Evolutionary conservation across 306 rosid species (phyloP), one percentile per base, ranked within the genome.

Genomic region (Casuarina cunninghamiana): DNA sequence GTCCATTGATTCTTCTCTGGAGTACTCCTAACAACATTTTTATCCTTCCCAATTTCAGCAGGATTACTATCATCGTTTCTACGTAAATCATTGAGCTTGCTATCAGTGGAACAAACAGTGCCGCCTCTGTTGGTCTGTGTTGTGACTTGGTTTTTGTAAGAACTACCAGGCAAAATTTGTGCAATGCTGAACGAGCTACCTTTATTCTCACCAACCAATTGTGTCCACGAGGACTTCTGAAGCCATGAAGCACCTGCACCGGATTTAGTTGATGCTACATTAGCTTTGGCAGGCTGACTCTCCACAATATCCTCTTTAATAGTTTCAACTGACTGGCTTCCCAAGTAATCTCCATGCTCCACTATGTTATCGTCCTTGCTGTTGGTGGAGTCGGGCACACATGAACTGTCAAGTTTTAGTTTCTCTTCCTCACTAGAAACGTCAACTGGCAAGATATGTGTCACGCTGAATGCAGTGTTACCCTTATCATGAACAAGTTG

Each of bases 221-320:
- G 92, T 38, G 92, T 92, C 98, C 98, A 94, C 5, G 98, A 92
- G 57, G 83, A 81, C 66, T 87, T 89, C 78, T 78, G 89, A 83
- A 77, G 75, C 98, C 98, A 92, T 5, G 91, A 79, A 76, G 91
- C 60, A 49, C 97, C 98, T 81, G 91, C 87, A 38, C 94, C 89
- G 0, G 84, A 76, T 73, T 85, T 76, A 42, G 63, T 80, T 9
- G 86, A 81, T 16, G 77, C 76, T 19, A 11, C 75, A 69, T 57
- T 76, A 46, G 78, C 46, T 16, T 63, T 43, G 46, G 84, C 71
- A 53, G 87, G 86, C 81, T 77, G 83, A 83, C 83, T 35, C 81
- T 87, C 87, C 1, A 43, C 66, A 46, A 60, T 53, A 58, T 65
- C 76, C n/a, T 53, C 73, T 46, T 44, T 12, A n/a, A 51, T 67